A percentile compares a stretch with the other conserved stretches of the same genome.
Evolutionary conservation across 257 asterid genomes (phyloP).

Genomic region (Penstemon eatonii): DNA sequence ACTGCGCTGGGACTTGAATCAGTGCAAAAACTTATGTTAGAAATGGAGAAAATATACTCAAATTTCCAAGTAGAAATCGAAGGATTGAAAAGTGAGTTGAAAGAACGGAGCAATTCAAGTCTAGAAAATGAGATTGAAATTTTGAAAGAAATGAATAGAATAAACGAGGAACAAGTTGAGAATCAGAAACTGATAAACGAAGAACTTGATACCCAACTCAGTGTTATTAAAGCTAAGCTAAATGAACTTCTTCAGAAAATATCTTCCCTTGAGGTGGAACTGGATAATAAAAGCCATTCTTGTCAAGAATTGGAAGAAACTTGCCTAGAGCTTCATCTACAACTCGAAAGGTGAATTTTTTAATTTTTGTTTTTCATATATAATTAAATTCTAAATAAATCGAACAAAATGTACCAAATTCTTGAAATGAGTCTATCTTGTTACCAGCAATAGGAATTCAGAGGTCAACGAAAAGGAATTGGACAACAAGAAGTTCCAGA

Average conservation of each 20-base stretch:
- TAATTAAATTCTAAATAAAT: background rate
- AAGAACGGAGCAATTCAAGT: conserved; percentile 24
- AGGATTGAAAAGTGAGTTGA: conserved; percentile 48
- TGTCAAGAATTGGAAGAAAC: conserved; percentile 77
- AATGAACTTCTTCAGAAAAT: conserved; percentile 55
- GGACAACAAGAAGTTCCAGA: conserved; percentile 35
- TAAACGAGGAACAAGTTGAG: conserved; percentile 59
- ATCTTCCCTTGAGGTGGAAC: conserved; percentile 63
- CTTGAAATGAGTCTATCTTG: background rate
- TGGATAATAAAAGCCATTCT: conserved; percentile 60
- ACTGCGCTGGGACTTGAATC: conserved; percentile 48
- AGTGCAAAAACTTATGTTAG: conserved; percentile 49
- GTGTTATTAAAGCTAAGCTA: conserved; percentile 43
- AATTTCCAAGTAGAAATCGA: conserved; percentile 45
- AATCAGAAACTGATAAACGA: conserved; percentile 61
- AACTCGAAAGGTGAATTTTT: conserved; percentile 69
- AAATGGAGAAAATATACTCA: conserved; percentile 51
- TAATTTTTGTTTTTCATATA: background rate
- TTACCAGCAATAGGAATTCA: conserved; percentile 33
- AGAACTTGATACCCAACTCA: conserved; percentile 73
- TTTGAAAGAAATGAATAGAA: conserved; percentile 50
- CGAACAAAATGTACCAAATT: background rate
- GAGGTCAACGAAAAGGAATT: conserved; percentile 40
- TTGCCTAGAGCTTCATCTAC: conserved; percentile 84
- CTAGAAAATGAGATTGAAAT: conserved; percentile 42